A percentile compares a stretch with the other conserved stretches of the same genome.
Conservation (phyloP, 768 basidiomycete genomes). For the Porphyrellus cyaneotinctus region DNA sequence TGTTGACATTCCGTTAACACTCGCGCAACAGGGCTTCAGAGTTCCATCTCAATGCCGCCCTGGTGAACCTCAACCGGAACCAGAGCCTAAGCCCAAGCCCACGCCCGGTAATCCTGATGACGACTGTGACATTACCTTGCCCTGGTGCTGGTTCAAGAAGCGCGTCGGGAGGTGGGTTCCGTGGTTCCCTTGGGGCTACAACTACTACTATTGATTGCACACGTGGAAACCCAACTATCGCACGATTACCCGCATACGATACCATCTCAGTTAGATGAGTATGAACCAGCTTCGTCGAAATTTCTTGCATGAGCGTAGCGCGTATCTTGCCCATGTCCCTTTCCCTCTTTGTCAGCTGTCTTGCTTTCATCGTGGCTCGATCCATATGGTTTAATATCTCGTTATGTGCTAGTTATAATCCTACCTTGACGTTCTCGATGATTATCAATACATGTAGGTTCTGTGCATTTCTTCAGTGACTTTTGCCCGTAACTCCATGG, state of each 20-base stretch:
- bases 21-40: constrained; percentile 33
- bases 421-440: neutral
- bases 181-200: constrained; percentile 24
- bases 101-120: constrained; percentile 35
- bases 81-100: constrained; percentile 27
- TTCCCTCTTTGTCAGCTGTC: constrained; percentile 1
- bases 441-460: neutral
- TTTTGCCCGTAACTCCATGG: no score
- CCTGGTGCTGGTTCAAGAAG: constrained; percentile 26
- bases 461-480: neutral
- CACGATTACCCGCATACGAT: constrained; percentile 15
- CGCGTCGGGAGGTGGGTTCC: constrained; percentile 17
- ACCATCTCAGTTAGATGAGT: constrained; percentile 13
- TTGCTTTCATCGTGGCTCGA: constrained; percentile 3
- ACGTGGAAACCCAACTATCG: constrained; percentile 9
- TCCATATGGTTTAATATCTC: constrained; percentile 10
- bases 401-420: constrained; percentile 4
- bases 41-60: constrained; percentile 40
- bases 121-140: constrained; percentile 19
- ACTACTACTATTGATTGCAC: constrained; percentile 18
- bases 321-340: neutral
- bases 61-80: constrained; percentile 11
- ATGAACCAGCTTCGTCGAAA: constrained; percentile 4
- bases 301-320: neutral
- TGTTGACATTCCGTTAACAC: neutral